Conservation (phyloP, 148 eudicot species). For the Talinum fruticosum region DNA sequence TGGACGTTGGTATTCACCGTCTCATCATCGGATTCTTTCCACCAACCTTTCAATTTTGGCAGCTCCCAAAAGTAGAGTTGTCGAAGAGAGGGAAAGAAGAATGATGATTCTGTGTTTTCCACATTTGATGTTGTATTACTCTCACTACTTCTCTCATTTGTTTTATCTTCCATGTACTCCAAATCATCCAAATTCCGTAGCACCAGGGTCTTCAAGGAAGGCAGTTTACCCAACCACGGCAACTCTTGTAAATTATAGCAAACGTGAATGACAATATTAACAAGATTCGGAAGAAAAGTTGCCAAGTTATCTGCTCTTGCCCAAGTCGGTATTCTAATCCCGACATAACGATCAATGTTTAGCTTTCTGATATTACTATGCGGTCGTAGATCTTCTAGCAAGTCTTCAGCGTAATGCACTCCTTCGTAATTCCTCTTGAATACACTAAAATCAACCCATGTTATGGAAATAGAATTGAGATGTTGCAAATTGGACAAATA, state of each 20-base stretch:
- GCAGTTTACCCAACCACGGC: conserved; percentile 20
- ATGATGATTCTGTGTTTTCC: background rate
- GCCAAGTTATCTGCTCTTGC: background rate
- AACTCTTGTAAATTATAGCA: conserved; percentile 5
- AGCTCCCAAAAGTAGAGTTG: background rate
- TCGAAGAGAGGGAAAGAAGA: conserved; percentile 20
- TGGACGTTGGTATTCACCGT: background rate
- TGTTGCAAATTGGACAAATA: conserved; percentile 1
- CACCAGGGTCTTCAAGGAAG: background rate
- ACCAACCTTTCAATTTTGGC: conserved; percentile 26
- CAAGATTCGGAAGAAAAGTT: conserved; percentile 13
- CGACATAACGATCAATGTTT: background rate
- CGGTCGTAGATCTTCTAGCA: conserved; percentile 24
- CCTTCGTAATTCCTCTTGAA: too few relatives aligned
- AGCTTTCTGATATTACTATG: conserved; percentile 12
- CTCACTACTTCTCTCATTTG: background rate
- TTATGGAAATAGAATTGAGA: background rate
- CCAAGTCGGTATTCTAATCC: conserved; percentile 23
- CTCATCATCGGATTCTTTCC: background rate
- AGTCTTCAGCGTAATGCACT: background rate
- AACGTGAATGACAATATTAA: background rate
- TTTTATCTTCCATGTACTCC: conserved; percentile 20
- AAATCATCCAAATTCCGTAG: background rate
- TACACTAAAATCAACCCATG: background rate
- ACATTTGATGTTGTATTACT: background rate